phyloP scores from a whole-genome alignment of 2,329 filamentous ascomycete species.

The Fusarium nematophilum region DNA sequence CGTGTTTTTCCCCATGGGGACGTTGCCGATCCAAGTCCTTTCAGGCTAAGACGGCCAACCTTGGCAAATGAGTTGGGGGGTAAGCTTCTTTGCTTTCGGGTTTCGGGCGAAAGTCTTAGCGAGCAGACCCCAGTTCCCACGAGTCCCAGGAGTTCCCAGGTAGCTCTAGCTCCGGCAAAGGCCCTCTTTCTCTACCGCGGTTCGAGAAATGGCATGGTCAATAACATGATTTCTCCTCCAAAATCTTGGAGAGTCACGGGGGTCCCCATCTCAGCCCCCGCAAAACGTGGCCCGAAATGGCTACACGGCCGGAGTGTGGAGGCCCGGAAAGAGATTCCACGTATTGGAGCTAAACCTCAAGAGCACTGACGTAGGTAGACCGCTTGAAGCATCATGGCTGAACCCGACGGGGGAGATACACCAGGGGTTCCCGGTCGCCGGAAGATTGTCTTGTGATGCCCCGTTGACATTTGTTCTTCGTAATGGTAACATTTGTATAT shows the following conservation, averaged over 20 bases:
- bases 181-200: neutral
- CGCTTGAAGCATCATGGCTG: too few species aligned
- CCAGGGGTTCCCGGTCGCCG: neutral
- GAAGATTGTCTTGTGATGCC: neutral
- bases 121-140: slow-evolving; percentile 14
- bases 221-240: slow-evolving; percentile 9
- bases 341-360: slow-evolving; percentile 27
- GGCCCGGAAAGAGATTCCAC: slow-evolving; percentile 32
- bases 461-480: slow-evolving; percentile 20
- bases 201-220: slow-evolving; percentile 16
- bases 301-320: slow-evolving; percentile 28
- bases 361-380: slow-evolving; percentile 6
- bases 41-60: slow-evolving; percentile 28
- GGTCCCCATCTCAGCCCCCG: slow-evolving; percentile 20
- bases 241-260: neutral
- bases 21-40: slow-evolving; percentile 30
- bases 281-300: slow-evolving; percentile 24
- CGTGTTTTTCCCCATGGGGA: slow-evolving; percentile 42
- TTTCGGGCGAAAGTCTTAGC: slow-evolving; percentile 36
- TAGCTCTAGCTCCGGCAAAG: slow-evolving; percentile 8
- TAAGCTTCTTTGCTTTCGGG: slow-evolving; percentile 21
- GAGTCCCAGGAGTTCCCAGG: too few species aligned
- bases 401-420: too few species aligned
- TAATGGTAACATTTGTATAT: too few species aligned
- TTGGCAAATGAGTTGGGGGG: slow-evolving; percentile 24